Conservation (phyloP, 1,284 basidiomycete genomes). For the Amylostereum areolatum region DNA sequence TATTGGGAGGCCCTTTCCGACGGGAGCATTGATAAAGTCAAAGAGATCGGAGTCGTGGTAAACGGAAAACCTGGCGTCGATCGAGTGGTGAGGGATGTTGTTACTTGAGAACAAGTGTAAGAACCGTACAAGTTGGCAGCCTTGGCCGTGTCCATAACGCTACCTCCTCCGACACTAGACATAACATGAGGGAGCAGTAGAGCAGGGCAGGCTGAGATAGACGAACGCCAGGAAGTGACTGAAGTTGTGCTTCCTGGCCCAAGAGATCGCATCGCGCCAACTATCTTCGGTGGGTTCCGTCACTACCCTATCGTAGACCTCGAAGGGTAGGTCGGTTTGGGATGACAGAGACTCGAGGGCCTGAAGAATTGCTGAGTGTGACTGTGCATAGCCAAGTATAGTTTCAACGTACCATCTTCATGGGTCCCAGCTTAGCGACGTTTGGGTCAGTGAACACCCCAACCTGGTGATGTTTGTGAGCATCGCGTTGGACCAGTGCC, state of each 20-base stretch:
- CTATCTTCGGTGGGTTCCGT: constrained; percentile 92
- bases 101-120: constrained; percentile 4
- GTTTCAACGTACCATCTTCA: constrained; percentile 60
- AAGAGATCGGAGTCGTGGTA: constrained; percentile 90
- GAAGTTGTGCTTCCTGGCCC: constrained; percentile 82
- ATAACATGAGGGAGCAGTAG: constrained; percentile 1
- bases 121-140: constrained; percentile 76
- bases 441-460: constrained; percentile 92
- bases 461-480: constrained; percentile 47
- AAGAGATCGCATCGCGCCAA: constrained; percentile 83
- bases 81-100: background rate
- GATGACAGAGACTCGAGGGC: constrained; percentile 74
- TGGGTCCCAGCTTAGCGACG: constrained; percentile 76
- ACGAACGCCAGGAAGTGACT: constrained; percentile 90
- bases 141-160: constrained; percentile 94
- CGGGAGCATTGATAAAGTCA: constrained; percentile 96
- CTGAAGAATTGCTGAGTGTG: constrained; percentile 29
- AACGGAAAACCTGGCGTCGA: constrained; percentile 57
- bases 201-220: constrained; percentile 1
- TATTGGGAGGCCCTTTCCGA: constrained; percentile 90
- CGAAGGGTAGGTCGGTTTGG: constrained; percentile 69
- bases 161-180: constrained; percentile 84
- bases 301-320: constrained; percentile 81
- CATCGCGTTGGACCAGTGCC: constrained; percentile 1
- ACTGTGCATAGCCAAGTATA: constrained; percentile 1